A percentile compares a stretch with the other conserved stretches of the same genome.
Conservation (phyloP, 352 stramenopile genomes). For the Pythium plurisporium region DNA sequence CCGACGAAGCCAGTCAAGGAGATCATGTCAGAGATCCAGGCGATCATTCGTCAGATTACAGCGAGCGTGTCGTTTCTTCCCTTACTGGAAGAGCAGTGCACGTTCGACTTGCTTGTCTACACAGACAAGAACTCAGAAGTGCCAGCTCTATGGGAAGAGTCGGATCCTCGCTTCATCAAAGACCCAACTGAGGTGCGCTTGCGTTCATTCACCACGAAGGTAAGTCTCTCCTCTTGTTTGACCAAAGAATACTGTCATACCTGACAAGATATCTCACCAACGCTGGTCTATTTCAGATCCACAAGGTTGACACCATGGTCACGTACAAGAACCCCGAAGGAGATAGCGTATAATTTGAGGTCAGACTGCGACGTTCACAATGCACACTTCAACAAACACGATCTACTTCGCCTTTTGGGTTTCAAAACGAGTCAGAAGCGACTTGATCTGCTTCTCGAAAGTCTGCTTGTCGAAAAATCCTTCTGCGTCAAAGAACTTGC, state of each 20-base stretch:
- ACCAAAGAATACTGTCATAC: no score
- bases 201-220: slow-evolving; percentile 97
- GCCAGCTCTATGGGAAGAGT: slow-evolving; percentile 96
- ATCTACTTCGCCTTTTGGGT: slow-evolving; percentile 71
- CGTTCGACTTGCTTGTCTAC: slow-evolving; percentile 99
- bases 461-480: slow-evolving; percentile 78
- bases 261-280: no score
- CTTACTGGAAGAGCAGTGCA: slow-evolving; percentile 96
- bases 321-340: slow-evolving; percentile 93
- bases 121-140: slow-evolving; percentile 96
- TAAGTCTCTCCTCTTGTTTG: no score
- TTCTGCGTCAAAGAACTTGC: slow-evolving; percentile 83
- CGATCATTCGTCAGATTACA: slow-evolving; percentile 99
- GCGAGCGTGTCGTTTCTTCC: slow-evolving; percentile 98
- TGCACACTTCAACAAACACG: slow-evolving; percentile 17
- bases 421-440: slow-evolving; percentile 57
- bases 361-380: slow-evolving; percentile 9
- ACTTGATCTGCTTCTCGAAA: slow-evolving; percentile 67
- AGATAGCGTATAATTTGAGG: slow-evolving; percentile 49
- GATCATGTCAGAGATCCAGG: slow-evolving; percentile 98
- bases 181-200: slow-evolving; percentile 97
- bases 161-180: slow-evolving; percentile 96
- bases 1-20: slow-evolving; percentile 85
- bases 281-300: slow-evolving; percentile 61
- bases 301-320: slow-evolving; percentile 98